These are phyloP conservation scores for Plasmodium yoelii DNA, from an alignment of 169 alveolate species.

Conservation along the genomic window DNA sequence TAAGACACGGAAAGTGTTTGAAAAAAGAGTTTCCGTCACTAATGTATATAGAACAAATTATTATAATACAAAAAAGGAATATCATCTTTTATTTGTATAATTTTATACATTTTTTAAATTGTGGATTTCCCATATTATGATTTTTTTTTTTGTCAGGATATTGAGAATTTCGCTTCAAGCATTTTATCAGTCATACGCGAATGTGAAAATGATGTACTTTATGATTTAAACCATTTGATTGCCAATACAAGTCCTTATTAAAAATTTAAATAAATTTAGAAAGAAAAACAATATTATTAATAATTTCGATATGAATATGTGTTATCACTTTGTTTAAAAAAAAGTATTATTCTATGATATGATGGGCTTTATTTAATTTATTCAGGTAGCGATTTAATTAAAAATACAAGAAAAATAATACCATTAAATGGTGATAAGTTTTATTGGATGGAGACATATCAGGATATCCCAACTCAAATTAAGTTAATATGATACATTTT, in stretches of 20 bases:
- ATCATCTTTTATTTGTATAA: neutral
- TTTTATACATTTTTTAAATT: no score
- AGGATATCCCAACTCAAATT: conserved; percentile 55
- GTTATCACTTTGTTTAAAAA: no score
- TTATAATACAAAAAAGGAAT: neutral
- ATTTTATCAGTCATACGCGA: conserved; percentile 53
- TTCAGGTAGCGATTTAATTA: conserved; percentile 37
- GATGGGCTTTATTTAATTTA: neutral
- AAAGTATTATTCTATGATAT: no score
- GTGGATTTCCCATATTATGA: neutral
- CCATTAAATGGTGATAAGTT: conserved; percentile 68
- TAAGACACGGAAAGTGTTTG: conserved; percentile 48
- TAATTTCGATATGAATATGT: no score
- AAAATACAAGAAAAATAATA: conserved; percentile 49
- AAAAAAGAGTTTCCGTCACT: conserved; percentile 37
- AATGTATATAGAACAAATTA: conserved; percentile 22
- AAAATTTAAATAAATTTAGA: neutral
- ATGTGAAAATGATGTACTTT: conserved; percentile 30
- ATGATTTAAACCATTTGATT: conserved; percentile 56
- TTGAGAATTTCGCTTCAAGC: conserved; percentile 36
- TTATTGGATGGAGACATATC: conserved; percentile 64
- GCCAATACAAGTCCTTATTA: conserved; percentile 38
- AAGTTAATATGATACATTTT: conserved; percentile 17
- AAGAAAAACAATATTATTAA: no score
- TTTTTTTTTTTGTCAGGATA: conserved; percentile 29